Conservation (phyloP, 2,329 filamentous ascomycete species). For the Ceratocystis destructans region DNA sequence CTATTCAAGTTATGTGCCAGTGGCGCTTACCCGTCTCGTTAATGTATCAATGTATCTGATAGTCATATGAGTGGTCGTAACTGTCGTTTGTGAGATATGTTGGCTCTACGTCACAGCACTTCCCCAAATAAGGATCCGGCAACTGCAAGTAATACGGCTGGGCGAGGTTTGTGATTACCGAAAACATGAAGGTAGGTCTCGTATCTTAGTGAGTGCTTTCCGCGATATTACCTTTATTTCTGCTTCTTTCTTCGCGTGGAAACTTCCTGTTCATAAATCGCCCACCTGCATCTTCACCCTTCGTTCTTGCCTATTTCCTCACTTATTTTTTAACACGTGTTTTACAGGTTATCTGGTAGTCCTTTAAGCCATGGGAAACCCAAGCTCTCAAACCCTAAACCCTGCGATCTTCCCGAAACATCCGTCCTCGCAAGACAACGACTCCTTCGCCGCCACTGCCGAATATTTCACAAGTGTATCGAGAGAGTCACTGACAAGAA, state of each 20-base stretch:
- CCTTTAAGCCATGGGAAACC: neutral
- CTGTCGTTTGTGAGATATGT: neutral
- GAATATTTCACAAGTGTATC: neutral
- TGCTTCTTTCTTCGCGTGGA: neutral
- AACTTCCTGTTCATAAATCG: neutral
- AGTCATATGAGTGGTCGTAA: neutral
- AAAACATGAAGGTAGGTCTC: neutral
- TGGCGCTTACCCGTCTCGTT: neutral
- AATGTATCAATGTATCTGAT: neutral
- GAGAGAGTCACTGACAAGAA: neutral
- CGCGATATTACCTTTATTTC: neutral
- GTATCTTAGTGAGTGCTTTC: neutral
- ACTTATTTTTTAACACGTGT: neutral
- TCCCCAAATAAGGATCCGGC: neutral
- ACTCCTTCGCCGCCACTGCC: neutral
- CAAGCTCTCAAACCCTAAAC: neutral
- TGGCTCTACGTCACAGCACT: neutral
- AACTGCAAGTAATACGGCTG: neutral
- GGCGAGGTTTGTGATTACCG: neutral
- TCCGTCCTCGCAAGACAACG: neutral
- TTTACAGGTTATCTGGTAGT: neutral
- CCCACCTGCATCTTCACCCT: neutral
- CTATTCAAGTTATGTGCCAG: neutral
- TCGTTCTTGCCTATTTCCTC: neutral
- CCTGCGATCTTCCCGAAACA: neutral